These are phyloP conservation scores for Eurotiales sp. DNA, from an alignment of 2,329 filamentous ascomycete species.

Conservation along the genomic window DNA sequence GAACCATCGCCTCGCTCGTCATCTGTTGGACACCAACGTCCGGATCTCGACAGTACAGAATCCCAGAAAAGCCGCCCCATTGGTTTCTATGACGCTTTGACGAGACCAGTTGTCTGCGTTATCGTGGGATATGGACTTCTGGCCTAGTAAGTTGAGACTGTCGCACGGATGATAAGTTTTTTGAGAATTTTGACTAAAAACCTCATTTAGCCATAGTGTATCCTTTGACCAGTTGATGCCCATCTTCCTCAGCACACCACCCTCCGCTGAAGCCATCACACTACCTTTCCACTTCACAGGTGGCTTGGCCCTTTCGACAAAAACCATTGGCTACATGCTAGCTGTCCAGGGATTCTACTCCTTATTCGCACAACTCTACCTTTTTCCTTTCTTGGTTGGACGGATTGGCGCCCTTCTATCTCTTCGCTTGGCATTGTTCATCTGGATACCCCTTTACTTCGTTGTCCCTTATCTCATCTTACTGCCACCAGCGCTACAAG, in stretches of 20 bases:
- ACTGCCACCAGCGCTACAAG: conserved; percentile 67
- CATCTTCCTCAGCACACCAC: conserved; percentile 75
- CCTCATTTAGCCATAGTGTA: conserved; percentile 74
- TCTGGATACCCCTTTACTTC: conserved; percentile 86
- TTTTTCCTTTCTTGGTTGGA: conserved; percentile 75
- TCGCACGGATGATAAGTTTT: no score
- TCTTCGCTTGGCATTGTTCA: conserved; percentile 74
- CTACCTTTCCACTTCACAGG: conserved; percentile 87
- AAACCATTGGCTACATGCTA: conserved; percentile 81
- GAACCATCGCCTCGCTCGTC: conserved; percentile 52
- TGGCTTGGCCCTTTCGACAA: conserved; percentile 78
- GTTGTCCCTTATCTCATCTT: conserved; percentile 85
- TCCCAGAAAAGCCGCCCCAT: conserved; percentile 40
- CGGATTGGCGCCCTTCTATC: conserved; percentile 74
- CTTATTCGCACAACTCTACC: conserved; percentile 75
- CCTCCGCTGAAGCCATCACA: conserved; percentile 47
- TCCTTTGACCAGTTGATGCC: conserved; percentile 93
- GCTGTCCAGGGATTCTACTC: conserved; percentile 87
- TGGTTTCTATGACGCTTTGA: conserved; percentile 64
- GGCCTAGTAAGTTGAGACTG: conserved; percentile 72
- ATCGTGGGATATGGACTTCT: conserved; percentile 88
- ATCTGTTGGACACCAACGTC: conserved; percentile 28
- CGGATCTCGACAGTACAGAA: conserved; percentile 38
- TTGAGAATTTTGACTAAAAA: conserved; percentile 24
- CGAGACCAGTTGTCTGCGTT: conserved; percentile 76